Evolutionary conservation across 352 stramenopile species (phyloP), one percentile per base, ranked within the genome.

Genomic region (Hyaloperonospora arabidopsidis): DNA sequence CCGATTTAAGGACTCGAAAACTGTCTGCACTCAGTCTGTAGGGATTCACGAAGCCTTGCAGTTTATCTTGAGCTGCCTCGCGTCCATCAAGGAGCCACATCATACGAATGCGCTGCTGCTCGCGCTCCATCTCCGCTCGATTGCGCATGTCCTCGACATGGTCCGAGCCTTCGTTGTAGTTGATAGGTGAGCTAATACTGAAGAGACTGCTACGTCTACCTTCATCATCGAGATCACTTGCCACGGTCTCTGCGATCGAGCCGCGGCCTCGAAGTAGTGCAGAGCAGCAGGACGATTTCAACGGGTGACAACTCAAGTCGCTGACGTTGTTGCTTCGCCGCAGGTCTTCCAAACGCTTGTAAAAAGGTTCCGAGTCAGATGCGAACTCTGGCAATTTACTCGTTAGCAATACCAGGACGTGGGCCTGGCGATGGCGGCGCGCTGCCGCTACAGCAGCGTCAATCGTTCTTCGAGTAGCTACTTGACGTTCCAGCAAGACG

Each of bases 331-430:
- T 53, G 38, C 36, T 58, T 28, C 14, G 4, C 5, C 29, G 49
- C 45, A 17, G 21, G 34, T 50, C 49, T 52, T 21, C 21, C 23
- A 13, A 49, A 18, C 47, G 54, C 22, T 67, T 62, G 36, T 49
- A 59, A 19, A 63, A 34, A 18, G 63, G 52, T 25, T 76, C 61
- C 3, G 44, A 45, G 5, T 67, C 64, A 17, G 63, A 64, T 8
- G 39, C 54, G 45, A 76, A 86, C 50, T 84, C 66, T 0, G 72
- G 71, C n/a, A 87, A 50, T 45, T 68, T 86, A 54, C 63, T 89
- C 40, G 76, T 89, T 39, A 89, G 65, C 25, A 89, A 53, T 32
- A 87, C 76, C 12, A 89, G 63, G 7, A 89, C 63, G 50, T 89
- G 79, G 11, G 79, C 76, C 49, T 89, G 79, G 25, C 61, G 68